These are phyloP conservation scores for Neurospora pannonica DNA, from an alignment of 495 filamentous ascomycete genomes.

Conservation along the genomic window DNA sequence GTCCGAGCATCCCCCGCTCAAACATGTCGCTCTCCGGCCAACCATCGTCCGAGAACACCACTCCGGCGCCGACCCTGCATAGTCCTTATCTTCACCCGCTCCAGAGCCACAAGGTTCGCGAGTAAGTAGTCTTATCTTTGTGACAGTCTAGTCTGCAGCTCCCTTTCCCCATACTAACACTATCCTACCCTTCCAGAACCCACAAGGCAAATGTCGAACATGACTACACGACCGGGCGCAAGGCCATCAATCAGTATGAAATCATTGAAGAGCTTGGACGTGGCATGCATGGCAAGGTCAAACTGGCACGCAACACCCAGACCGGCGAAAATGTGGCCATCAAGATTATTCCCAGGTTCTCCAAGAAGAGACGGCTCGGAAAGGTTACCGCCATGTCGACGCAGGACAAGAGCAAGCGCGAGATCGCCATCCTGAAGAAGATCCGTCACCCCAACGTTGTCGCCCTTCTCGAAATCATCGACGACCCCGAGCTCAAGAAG, in stretches of 20 bases:
- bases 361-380: slow-evolving; percentile 84
- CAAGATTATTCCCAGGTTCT: slow-evolving; percentile 95
- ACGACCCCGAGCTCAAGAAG: slow-evolving; percentile 90
- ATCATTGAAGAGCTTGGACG: slow-evolving; percentile 92
- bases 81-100: slow-evolving; percentile 57
- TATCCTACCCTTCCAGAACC: slow-evolving; percentile 40
- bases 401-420: slow-evolving; percentile 89
- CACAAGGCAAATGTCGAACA: slow-evolving; percentile 83
- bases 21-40: slow-evolving; percentile 26
- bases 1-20: slow-evolving; percentile 34
- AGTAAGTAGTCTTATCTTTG: slow-evolving; percentile 27
- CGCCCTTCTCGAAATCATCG: slow-evolving; percentile 90
- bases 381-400: slow-evolving; percentile 50
- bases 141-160: background rate
- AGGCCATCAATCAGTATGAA: slow-evolving; percentile 94
- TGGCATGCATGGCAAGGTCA: slow-evolving; percentile 95
- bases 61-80: slow-evolving; percentile 24
- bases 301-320: slow-evolving; percentile 70
- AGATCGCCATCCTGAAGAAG: slow-evolving; percentile 97
- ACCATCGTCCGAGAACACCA: slow-evolving; percentile 38
- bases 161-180: background rate
- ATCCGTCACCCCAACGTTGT: slow-evolving; percentile 93
- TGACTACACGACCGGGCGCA: slow-evolving; percentile 78
- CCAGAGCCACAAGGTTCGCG: slow-evolving; percentile 53
- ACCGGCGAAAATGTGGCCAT: slow-evolving; percentile 83